Evolutionary conservation across 768 basidiomycete genomes (phyloP).

Genomic region (Coprinellus aureogranulatus): DNA sequence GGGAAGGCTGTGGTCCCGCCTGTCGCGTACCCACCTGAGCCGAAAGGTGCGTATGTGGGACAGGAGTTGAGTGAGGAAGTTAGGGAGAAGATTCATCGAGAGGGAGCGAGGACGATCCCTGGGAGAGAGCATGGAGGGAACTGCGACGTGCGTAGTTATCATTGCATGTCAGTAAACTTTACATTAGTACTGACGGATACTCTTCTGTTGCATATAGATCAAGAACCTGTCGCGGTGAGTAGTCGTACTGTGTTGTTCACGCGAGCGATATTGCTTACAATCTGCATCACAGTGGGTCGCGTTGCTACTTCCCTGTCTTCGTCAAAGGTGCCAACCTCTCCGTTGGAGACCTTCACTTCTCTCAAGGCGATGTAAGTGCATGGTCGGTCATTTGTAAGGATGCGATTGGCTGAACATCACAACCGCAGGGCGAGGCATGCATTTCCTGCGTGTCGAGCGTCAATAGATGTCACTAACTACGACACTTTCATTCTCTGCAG

Average conservation of each 20-base stretch:
- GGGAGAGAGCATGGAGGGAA: constrained; percentile 81
- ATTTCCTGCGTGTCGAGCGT: no score
- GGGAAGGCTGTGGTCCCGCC: constrained; percentile 49
- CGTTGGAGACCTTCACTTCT: constrained; percentile 78
- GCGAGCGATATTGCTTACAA: background rate
- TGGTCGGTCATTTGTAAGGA: background rate
- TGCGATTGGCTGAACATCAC: background rate
- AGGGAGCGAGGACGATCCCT: constrained; percentile 74
- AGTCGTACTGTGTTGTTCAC: background rate
- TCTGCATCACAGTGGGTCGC: constrained; percentile 53
- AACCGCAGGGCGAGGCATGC: no score
- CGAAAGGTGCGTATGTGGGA: constrained; percentile 63
- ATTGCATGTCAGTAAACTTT: no score
- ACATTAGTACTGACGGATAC: no score
- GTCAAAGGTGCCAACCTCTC: constrained; percentile 74
- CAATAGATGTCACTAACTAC: no score
- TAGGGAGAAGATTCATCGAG: constrained; percentile 50
- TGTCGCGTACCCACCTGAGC: constrained; percentile 63
- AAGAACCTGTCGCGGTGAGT: constrained; percentile 66
- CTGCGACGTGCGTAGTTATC: constrained; percentile 58
- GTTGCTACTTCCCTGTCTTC: constrained; percentile 77
- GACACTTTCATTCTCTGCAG: constrained; percentile 31
- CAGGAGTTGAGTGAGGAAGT: constrained; percentile 54
- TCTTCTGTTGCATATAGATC: no score
- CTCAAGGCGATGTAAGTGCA: constrained; percentile 62